These are phyloP conservation scores for Calocybe gangraenosa DNA, from an alignment of 768 basidiomycete species.

Conservation along the genomic window DNA sequence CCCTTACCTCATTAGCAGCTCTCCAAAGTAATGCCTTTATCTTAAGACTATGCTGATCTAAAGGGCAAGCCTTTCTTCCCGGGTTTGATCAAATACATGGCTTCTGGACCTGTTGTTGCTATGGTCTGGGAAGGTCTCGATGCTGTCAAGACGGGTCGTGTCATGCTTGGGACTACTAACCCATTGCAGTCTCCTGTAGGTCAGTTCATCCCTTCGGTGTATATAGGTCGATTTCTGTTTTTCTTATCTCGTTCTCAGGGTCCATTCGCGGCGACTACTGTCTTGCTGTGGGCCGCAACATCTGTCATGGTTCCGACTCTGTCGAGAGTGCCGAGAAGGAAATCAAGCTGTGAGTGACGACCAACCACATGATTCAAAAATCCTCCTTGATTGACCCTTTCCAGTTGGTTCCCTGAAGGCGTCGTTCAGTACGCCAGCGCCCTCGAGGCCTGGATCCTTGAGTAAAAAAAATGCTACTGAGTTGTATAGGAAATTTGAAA, in stretches of 20 bases:
- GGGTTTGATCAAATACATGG: constrained; percentile 95
- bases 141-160: constrained; percentile 92
- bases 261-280: constrained; percentile 96
- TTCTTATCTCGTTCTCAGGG: constrained; percentile 39
- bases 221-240: neutral
- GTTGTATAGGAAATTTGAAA: constrained; percentile 15
- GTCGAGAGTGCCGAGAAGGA: constrained; percentile 92
- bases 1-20: constrained; percentile 11
- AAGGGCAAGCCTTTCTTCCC: constrained; percentile 95
- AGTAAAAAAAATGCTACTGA: constrained; percentile 40
- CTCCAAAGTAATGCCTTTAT: constrained; percentile 11
- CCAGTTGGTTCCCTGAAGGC: constrained; percentile 92
- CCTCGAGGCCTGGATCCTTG: constrained; percentile 73
- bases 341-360: constrained; percentile 71
- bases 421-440: constrained; percentile 64
- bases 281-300: constrained; percentile 92
- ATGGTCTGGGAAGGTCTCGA: constrained; percentile 96
- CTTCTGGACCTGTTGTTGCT: constrained; percentile 89
- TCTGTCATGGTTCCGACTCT: constrained; percentile 88
- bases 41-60: constrained; percentile 91
- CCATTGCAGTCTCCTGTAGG: constrained; percentile 86
- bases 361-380: neutral
- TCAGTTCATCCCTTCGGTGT: constrained; percentile 28
- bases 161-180: constrained; percentile 96
- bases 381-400: constrained; percentile 9